These are phyloP conservation scores for Fusarium anguioides DNA, from an alignment of 2,329 filamentous ascomycete species.

Conservation along the genomic window DNA sequence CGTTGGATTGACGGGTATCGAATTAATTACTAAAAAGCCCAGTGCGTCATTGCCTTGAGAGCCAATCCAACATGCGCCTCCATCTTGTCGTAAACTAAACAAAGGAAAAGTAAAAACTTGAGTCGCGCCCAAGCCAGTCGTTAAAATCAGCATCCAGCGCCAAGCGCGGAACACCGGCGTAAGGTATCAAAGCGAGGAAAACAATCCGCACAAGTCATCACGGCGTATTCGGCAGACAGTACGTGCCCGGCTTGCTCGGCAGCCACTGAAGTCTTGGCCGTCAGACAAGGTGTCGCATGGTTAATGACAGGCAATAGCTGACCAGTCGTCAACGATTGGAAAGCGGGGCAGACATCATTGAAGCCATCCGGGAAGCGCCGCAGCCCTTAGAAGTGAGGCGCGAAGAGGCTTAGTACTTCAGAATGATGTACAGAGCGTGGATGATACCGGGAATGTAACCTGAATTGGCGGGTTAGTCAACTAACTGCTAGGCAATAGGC, in stretches of 20 bases:
- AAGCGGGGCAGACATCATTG: constrained; percentile 30
- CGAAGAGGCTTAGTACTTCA: constrained; percentile 75
- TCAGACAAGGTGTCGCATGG: constrained; percentile 24
- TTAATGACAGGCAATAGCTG: constrained; percentile 23
- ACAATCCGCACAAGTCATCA: constrained; percentile 24
- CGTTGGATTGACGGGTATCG: constrained; percentile 48
- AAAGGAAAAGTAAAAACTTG: constrained; percentile 33
- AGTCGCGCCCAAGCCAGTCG: constrained; percentile 31
- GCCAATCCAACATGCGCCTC: constrained; percentile 42
- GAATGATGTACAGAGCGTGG: constrained; percentile 92
- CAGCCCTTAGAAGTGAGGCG: constrained; percentile 22
- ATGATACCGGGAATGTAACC: constrained; percentile 83
- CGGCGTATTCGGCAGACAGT: constrained; percentile 9
- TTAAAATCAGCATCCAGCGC: constrained; percentile 35
- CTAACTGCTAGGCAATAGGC: constrained; percentile 11
- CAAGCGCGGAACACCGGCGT: constrained; percentile 31
- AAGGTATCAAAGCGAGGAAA: constrained; percentile 34
- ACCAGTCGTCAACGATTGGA: constrained; percentile 15
- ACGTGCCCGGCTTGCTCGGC: constrained; percentile 31
- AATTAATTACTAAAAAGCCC: constrained; percentile 47
- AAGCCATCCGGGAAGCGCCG: constrained; percentile 21
- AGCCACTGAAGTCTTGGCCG: constrained; percentile 36
- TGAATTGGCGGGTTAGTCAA: constrained; percentile 41
- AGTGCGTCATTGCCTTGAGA: constrained; percentile 41
- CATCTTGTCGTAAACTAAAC: constrained; percentile 30